Evolutionary conservation across 192 early-diverging fungal genomes (phyloP), one percentile per base, ranked within the genome.

Genomic region (Allomyces javanicus): DNA sequence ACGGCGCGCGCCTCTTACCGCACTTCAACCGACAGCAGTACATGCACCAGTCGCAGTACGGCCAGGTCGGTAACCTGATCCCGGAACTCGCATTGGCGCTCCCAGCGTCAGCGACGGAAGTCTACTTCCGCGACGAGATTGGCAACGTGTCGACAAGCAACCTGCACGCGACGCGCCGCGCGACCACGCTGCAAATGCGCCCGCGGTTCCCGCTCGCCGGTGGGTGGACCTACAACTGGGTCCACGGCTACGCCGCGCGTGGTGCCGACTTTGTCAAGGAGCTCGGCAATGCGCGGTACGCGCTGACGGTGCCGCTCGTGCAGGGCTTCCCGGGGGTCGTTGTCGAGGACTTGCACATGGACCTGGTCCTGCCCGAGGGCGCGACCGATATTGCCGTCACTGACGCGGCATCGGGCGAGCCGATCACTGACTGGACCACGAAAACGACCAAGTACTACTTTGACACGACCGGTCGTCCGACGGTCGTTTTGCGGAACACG

Each of bases 211-310:
- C 94, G 44, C 58, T 99, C 3, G 88, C 87, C 74, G 96, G 96
- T 64, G 91, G 91, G n/a, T 97, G 95, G 94, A 88, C 87, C 69
- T 97, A 94, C 70, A 90, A 87, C 19, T 99, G 91, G 92, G 87
- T 86, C 71, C 86, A 92, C 70, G 93, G 92, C 6, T 99, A 93
- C 79, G 87, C 88, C 63, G 77, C 86, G 24, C 87, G 92, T 14
- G 67, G 91, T 24, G 65, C 68, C 55, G 68, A 75, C 23, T 87
- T 87, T 71, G 65, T 96, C 61, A 74, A 78, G 19, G 66, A 82
- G 27, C 58, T 68, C 7, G 64, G 69, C 4, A 69, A 65, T 55
- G 77, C 74, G 9, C 71, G 74, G 11, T 86, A 87, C 68, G 70
- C 80, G 5, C 78, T 96, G 62, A 78, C 83, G 12, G 77, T 90